These are phyloP conservation scores for Ganoderma lucidum DNA, from an alignment of 1,284 basidiomycete genomes.

Conservation along the genomic window DNA sequence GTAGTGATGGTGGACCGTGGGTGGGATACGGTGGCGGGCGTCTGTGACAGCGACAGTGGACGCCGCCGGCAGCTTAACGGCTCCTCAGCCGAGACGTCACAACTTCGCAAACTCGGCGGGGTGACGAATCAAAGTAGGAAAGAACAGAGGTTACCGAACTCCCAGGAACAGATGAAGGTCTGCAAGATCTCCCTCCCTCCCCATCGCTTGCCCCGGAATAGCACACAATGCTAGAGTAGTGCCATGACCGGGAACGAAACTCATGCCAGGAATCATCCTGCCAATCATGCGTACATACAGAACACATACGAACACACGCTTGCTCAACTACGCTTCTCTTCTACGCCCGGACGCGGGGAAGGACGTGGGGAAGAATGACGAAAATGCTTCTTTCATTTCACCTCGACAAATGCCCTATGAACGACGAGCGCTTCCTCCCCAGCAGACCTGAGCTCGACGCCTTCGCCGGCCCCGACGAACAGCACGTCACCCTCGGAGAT, in stretches of 20 bases:
- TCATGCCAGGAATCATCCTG: neutral
- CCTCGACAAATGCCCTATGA: constrained; percentile 42
- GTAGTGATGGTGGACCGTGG: neutral
- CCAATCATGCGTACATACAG: neutral
- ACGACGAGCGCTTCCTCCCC: constrained; percentile 49
- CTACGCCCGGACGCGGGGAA: neutral
- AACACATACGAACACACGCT: neutral
- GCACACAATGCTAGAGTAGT: neutral
- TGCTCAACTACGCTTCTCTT: neutral
- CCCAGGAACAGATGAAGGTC: neutral
- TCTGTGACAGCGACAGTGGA: neutral
- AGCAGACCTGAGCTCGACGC: constrained; percentile 55
- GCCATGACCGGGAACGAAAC: neutral
- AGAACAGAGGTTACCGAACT: neutral
- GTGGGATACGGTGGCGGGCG: neutral
- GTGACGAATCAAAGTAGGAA: neutral
- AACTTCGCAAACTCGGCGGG: neutral
- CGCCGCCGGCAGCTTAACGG: neutral
- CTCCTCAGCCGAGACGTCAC: neutral
- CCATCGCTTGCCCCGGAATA: neutral
- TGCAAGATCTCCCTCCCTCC: neutral
- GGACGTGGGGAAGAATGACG: neutral
- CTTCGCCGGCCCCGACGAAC: constrained; percentile 83
- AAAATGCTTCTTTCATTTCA: constrained; percentile 16
- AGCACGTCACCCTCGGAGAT: constrained; percentile 79